These are phyloP conservation scores for Clonostachys rhizophaga DNA, from an alignment of 2,329 filamentous ascomycete genomes.

Conservation along the genomic window DNA sequence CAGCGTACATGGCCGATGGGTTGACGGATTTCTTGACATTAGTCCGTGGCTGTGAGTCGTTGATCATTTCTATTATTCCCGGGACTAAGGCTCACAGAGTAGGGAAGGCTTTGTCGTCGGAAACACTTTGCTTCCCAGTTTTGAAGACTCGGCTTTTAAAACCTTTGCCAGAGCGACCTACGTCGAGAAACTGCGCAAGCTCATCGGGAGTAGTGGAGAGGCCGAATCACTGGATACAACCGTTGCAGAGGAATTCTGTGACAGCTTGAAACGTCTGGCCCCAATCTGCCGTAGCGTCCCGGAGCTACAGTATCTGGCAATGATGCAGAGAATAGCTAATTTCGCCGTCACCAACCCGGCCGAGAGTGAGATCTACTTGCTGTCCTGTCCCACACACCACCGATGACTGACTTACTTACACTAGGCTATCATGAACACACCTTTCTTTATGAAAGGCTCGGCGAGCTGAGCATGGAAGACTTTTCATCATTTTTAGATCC, in stretches of 20 bases:
- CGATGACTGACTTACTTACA: background rate
- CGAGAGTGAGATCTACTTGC: conserved; percentile 14
- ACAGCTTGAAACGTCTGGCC: conserved; percentile 16
- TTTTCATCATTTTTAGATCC: conserved; percentile 22
- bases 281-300: conserved; percentile 20
- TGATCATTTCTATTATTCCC: background rate
- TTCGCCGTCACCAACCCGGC: conserved; percentile 13
- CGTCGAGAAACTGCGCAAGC: conserved; percentile 13
- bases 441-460: conserved; percentile 18
- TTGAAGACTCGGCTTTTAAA: conserved; percentile 14
- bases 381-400: background rate
- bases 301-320: conserved; percentile 21
- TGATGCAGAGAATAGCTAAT: conserved; percentile 19
- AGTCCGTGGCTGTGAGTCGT: conserved; percentile 25
- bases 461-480: conserved; percentile 16
- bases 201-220: conserved; percentile 6
- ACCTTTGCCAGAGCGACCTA: conserved; percentile 17
- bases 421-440: conserved; percentile 17
- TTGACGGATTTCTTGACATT: conserved; percentile 30
- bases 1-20: conserved; percentile 30
- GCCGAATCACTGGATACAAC: conserved; percentile 7
- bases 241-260: conserved; percentile 16
- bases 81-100: background rate
- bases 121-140: conserved; percentile 6
- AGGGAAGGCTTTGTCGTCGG: conserved; percentile 18